Conservation (phyloP, 768 basidiomycete genomes). For the Hypholoma fasciculare region DNA sequence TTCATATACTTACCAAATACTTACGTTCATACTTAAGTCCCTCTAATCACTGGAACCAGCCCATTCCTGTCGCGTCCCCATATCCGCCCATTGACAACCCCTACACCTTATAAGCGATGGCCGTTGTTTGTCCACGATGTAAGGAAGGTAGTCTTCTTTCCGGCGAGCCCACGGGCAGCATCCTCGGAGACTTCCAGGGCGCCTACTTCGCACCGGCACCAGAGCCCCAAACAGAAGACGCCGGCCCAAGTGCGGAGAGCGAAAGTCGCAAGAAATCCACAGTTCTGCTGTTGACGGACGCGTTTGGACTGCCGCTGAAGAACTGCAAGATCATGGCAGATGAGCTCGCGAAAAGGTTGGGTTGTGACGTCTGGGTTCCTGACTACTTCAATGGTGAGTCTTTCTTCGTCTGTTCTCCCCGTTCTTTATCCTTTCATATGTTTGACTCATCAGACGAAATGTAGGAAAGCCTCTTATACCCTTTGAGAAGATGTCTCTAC, state of each 20-base stretch:
- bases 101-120: background rate
- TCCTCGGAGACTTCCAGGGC: conserved; percentile 33
- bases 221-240: background rate
- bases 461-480: conserved; percentile 31
- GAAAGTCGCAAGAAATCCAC: conserved; percentile 19
- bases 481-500: conserved; percentile 23
- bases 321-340: conserved; percentile 63
- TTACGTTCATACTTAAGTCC: too few relatives aligned
- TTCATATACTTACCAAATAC: too few relatives aligned
- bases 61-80: too few relatives aligned
- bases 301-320: conserved; percentile 51
- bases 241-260: too few relatives aligned
- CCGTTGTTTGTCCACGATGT: conserved; percentile 32
- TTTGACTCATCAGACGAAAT: background rate
- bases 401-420: background rate
- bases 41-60: too few relatives aligned
- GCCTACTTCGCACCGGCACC: conserved; percentile 40
- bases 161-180: conserved; percentile 45
- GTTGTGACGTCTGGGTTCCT: conserved; percentile 65
- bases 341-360: conserved; percentile 42
- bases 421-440: background rate
- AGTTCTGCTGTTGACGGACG: conserved; percentile 55
- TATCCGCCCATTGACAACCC: too few relatives aligned
- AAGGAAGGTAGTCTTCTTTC: conserved; percentile 41
- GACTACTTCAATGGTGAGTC: conserved; percentile 56